Conservation (phyloP, 2,329 filamentous ascomycete genomes). For the Botrytis tulipae region DNA sequence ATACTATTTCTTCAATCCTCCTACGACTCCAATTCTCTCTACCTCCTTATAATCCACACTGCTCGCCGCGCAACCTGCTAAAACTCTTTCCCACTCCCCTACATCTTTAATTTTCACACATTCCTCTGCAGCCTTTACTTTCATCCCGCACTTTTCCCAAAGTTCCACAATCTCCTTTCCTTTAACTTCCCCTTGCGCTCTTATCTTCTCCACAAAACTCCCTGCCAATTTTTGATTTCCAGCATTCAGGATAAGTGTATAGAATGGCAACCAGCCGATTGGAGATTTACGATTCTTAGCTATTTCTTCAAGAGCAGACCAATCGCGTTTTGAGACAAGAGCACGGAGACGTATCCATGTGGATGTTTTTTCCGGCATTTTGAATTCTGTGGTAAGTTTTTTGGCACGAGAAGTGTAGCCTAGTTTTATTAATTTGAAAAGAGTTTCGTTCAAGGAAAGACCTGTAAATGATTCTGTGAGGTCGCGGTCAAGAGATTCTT, state of each 20-base stretch:
- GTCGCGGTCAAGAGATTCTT: conserved; percentile 84
- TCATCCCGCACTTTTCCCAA: conserved; percentile 95
- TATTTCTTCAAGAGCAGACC: conserved; percentile 88
- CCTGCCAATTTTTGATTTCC: conserved; percentile 86
- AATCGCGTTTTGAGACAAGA: conserved; percentile 84
- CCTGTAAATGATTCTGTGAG: conserved; percentile 74
- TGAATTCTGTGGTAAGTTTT: conserved; percentile 89
- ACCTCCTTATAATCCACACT: conserved; percentile 72
- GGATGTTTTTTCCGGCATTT: conserved; percentile 82
- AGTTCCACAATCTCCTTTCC: conserved; percentile 62
- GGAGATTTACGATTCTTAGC: conserved; percentile 76
- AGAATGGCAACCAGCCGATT: conserved; percentile 96
- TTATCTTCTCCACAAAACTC: conserved; percentile 95
- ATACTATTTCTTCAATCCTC: conserved; percentile 48
- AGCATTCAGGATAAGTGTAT: conserved; percentile 81
- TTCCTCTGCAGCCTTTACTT: conserved; percentile 86
- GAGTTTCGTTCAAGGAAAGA: conserved; percentile 84
- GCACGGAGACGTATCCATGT: conserved; percentile 87
- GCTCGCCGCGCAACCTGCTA: conserved; percentile 69
- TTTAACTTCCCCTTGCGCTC: conserved; percentile 87
- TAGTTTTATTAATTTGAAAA: conserved; percentile 80
- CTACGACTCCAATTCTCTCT: conserved; percentile 66
- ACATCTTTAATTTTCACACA: conserved; percentile 78
- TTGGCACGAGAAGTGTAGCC: conserved; percentile 82
- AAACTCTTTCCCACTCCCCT: conserved; percentile 69